phyloP scores from a whole-genome alignment of 2,329 filamentous ascomycete genomes.

The Aspergillus ochraceus region DNA sequence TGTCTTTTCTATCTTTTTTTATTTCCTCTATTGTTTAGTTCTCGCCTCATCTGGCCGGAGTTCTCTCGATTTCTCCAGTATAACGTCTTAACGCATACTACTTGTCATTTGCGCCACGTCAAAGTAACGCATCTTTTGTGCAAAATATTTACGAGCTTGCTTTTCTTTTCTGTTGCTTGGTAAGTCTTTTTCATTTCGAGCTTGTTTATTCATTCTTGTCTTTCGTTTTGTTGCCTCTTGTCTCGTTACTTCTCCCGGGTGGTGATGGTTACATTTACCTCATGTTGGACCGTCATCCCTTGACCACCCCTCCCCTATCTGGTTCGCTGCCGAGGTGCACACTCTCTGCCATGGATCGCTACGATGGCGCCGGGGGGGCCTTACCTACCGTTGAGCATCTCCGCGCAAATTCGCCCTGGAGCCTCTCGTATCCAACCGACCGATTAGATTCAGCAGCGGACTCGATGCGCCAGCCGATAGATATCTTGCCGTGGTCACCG shows the following conservation, averaged over 20 bases:
- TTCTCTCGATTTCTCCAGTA: constrained; percentile 25
- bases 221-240: neutral
- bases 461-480: constrained; percentile 9
- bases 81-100: constrained; percentile 21
- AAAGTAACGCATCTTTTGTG: constrained; percentile 18
- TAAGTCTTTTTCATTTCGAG: constrained; percentile 14
- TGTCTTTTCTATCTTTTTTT: constrained; percentile 22
- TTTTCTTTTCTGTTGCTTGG: constrained; percentile 23
- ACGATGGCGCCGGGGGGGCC: neutral
- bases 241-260: neutral
- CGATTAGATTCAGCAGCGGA: neutral
- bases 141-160: constrained; percentile 17
- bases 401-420: neutral
- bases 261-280: neutral
- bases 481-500: constrained; percentile 8
- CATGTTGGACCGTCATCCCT: constrained; percentile 1
- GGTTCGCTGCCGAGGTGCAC: constrained; percentile 5
- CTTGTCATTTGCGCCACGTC: constrained; percentile 20
- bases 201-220: neutral
- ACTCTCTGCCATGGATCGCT: neutral
- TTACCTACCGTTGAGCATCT: neutral
- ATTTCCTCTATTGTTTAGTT: constrained; percentile 21
- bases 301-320: neutral
- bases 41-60: constrained; percentile 24
- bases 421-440: neutral